These are phyloP conservation scores for Hypoxylon sp. DNA, from an alignment of 2,329 filamentous ascomycete genomes.

Conservation along the genomic window DNA sequence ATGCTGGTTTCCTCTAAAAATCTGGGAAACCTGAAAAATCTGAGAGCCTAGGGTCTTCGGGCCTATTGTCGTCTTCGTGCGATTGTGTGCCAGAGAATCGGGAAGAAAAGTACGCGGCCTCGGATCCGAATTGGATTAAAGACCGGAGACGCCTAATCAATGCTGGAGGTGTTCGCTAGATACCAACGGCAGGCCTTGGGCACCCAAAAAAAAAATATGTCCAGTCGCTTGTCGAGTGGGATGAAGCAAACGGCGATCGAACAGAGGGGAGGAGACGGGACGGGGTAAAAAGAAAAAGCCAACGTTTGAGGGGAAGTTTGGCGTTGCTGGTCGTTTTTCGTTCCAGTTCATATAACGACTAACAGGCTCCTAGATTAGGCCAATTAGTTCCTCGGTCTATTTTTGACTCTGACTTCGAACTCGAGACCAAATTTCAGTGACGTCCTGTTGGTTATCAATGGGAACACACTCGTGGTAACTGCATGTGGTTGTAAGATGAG, in stretches of 20 bases:
- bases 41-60: constrained; percentile 30
- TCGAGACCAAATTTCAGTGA: not conserved
- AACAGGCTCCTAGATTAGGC: constrained; percentile 19
- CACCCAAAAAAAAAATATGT: constrained; percentile 20
- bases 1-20: constrained; percentile 37
- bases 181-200: constrained; percentile 31
- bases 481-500: constrained; percentile 15
- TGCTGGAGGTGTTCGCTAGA: constrained; percentile 24
- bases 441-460: constrained; percentile 24
- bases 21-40: constrained; percentile 15
- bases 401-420: constrained; percentile 14
- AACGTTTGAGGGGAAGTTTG: constrained; percentile 11
- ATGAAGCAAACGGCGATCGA: constrained; percentile 28
- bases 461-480: constrained; percentile 16
- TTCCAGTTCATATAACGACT: constrained; percentile 25
- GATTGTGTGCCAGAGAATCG: constrained; percentile 38
- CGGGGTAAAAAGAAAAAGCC: constrained; percentile 14
- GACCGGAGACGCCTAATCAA: constrained; percentile 27
- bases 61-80: constrained; percentile 34
- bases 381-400: constrained; percentile 25
- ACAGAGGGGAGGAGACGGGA: constrained; percentile 3
- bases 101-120: constrained; percentile 29
- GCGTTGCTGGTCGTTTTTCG: constrained; percentile 11
- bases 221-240: constrained; percentile 20
- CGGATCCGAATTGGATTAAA: constrained; percentile 37